Base-by-base conservation (phyloP, 495 filamentous ascomycete species). In the Cetradonia linearis region DNA sequence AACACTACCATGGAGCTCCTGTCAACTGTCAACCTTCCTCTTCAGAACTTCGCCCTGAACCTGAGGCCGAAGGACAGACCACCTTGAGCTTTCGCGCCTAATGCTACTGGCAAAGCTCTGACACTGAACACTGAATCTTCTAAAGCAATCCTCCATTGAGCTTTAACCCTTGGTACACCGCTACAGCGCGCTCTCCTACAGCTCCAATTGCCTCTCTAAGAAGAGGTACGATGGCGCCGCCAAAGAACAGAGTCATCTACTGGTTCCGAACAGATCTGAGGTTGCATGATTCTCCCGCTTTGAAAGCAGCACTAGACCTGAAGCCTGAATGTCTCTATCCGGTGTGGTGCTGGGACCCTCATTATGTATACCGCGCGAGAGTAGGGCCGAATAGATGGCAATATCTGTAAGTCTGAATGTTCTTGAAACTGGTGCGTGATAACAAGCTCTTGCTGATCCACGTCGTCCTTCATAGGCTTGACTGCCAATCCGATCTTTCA, bases 241-340 rank as follows among this genome's bases (percentile, higher is more conserved):
- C 64, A 5, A 72, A 74, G 58, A 73, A 78, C 37, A 73, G 83
- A 48, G 84, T 87, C 3, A 74, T 88, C n/a, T 87, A 86, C 68
- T 87, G 85, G 85, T 86, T 86, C 62, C 78, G 85, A 56, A 87
- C 85, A 13, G 85, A 88, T 67, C 74, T 88, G 11, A 80, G 85
- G 20, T 76, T 87, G 3, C 85, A 88, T 65, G 85, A 88, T 66
- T 86, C 83, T 5, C 84, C 84, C 10, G 83, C 84, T 6, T 69
- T 88, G 18, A 76, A 80, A 64, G 82, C 81, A 7, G 84, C 85
- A 4, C 72, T 87, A 11, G 78, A 80, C 56, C 70, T 88, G 16
- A 75, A 84, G 16, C 83, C 85, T 0, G 74, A 77, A 42, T 74
- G 73, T 14, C 74, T 87, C 9, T 88, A 82, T 69, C 83, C 83